Base-by-base conservation (phyloP, 371 early-diverging fungal species). In the Mucor mucedo region DNA sequence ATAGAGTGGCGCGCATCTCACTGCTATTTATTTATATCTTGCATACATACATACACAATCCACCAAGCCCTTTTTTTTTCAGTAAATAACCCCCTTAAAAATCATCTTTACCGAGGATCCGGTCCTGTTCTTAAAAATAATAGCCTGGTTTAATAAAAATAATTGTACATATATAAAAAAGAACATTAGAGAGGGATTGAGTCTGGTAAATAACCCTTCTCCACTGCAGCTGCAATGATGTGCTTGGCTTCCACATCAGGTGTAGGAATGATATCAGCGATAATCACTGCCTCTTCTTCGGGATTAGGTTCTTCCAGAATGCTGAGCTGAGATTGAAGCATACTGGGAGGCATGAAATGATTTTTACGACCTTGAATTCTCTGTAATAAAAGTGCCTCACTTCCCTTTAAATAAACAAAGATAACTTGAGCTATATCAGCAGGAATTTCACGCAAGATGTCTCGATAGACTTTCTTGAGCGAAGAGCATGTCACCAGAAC, bases 401-500 rank as follows among this genome's bases (percentile, higher is more conserved):
- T 48, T 3, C 86, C 88, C 33, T 85, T 73, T n/a, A 91, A 68
- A 55, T 85, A 84, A 9, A 85, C 80, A 82, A 91, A 89, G 41
- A 77, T 76, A n/a, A 76, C 65, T 1, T 59, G 71, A 8, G 63
- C 78, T 5, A 72, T 35, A 21, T 66, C 65, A 7, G 59, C 32
- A 6, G 78, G 70, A 14, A 80, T 71, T 9, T 73, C 66, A 40
- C 80, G 75, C 28, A 90, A 66, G 21, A 87, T 67, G 58, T 88
- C 87, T 27, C 91, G 78, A 55, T 91, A 91, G 21, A 70, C 74
- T 45, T 80, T 79, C 38, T 82, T 84, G 16, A 91, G 70, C 10
- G 88, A 73, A 6, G 90, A 90, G 55, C 91, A 91, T 7, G 83
- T 84, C 21, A 91, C 77, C 10, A 90, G 61, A 11, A 85, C 71